Evolutionary conservation across 192 early-diverging fungal genomes (phyloP).

Genomic region (Oehlia diaphana): DNA sequence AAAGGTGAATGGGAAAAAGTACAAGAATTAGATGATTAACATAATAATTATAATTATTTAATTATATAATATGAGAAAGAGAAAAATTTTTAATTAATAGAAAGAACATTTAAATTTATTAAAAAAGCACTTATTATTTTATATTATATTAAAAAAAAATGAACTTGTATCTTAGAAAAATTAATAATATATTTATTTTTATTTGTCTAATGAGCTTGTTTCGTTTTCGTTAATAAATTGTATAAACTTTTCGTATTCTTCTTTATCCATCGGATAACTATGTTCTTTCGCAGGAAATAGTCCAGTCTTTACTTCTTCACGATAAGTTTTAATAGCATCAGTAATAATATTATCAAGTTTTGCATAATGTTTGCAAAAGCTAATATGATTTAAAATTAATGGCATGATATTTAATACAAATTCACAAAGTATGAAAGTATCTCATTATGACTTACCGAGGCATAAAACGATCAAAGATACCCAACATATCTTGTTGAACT

Average conservation of each 20-base stretch:
- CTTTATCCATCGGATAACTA: constrained; percentile 75
- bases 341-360: constrained; percentile 72
- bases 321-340: constrained; percentile 72
- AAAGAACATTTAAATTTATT: too few relatives aligned
- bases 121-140: too few relatives aligned
- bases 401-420: neutral
- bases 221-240: neutral
- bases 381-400: constrained; percentile 26
- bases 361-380: constrained; percentile 89
- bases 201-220: neutral
- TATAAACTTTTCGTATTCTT: constrained; percentile 52
- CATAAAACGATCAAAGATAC: constrained; percentile 87
- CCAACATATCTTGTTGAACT: constrained; percentile 88
- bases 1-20: constrained; percentile 90
- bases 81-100: too few relatives aligned
- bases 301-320: constrained; percentile 72
- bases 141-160: too few relatives aligned
- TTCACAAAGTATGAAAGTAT: neutral
- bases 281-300: constrained; percentile 79
- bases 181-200: too few relatives aligned
- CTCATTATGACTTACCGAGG: constrained; percentile 65
- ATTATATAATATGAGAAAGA: too few relatives aligned
- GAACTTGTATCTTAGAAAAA: too few relatives aligned
- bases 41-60: neutral
- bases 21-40: constrained; percentile 67